phyloP scores from a whole-genome alignment of 495 filamentous ascomycete genomes.

The Xylaria grammica region DNA sequence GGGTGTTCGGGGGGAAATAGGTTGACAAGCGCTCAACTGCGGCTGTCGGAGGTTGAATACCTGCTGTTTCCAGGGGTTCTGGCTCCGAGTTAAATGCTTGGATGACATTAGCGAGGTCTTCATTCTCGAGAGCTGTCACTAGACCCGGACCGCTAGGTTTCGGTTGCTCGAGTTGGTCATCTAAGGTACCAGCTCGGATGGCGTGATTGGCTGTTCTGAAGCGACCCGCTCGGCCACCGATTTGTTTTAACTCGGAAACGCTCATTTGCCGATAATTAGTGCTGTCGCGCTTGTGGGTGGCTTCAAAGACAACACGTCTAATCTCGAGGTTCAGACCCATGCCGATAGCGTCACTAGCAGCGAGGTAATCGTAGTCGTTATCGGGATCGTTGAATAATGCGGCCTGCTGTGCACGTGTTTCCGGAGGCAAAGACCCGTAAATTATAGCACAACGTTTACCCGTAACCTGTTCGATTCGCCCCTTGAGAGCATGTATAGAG shows the following conservation, averaged over 20 bases:
- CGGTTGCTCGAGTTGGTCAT: constrained; percentile 55
- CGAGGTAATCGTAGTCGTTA: constrained; percentile 92
- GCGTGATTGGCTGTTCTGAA: constrained; percentile 73
- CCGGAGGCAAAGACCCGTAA: constrained; percentile 90
- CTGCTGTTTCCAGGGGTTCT: constrained; percentile 72
- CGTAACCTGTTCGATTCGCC: constrained; percentile 74
- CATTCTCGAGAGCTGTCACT: constrained; percentile 79
- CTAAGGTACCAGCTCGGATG: constrained; percentile 36
- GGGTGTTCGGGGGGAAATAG: constrained; percentile 77
- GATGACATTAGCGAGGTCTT: constrained; percentile 68
- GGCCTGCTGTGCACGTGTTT: constrained; percentile 90
- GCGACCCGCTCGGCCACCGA: constrained; percentile 90
- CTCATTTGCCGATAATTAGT: constrained; percentile 54
- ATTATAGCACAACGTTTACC: constrained; percentile 85
- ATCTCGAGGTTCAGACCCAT: constrained; percentile 97
- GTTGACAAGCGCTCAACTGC: constrained; percentile 73
- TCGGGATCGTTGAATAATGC: constrained; percentile 90
- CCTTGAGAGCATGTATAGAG: constrained; percentile 79
- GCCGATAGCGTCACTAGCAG: constrained; percentile 94
- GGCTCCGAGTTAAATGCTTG: constrained; percentile 66
- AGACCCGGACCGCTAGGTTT: constrained; percentile 52
- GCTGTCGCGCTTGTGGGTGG: constrained; percentile 70
- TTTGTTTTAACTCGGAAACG: constrained; percentile 89
- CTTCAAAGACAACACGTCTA: constrained; percentile 88
- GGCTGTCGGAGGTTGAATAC: constrained; percentile 68